Base-by-base conservation (phyloP, 176 grass and related monocot species). In the Rhynchospora pubera region DNA sequence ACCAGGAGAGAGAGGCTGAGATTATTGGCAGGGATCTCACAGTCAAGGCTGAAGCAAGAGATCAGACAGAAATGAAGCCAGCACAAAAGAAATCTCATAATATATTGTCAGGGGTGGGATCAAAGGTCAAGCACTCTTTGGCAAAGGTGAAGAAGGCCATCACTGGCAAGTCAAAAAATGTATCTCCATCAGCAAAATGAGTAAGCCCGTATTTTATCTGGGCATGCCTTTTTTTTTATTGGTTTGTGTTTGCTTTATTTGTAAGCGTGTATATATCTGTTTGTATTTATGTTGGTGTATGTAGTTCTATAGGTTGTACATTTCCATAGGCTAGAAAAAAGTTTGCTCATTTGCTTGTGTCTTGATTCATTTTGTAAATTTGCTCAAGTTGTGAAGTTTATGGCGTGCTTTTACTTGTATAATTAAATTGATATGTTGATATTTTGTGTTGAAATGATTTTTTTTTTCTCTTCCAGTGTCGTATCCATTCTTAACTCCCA, bases 91-190 rank as follows among this genome's bases (percentile, higher is more conserved):
- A 97, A 39, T 81, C 87, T 81, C 88, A 78, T 3, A 89, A 89
- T 63, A 84, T 97, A 63, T 79, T 94, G 74, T 97, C 86, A n/a
- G 90, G 94, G 9, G 90, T 97, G 59, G 86, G 94, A 70, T 94
- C 90, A 42, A 97, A 97, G 77, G 94, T 97, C 45, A 97, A 97
- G 46, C 91, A 90, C 14, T 93, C 93, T 66, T 57, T 97, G 58
- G 90, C 86, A 78, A 97, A 97, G 77, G 94, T 97, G 24, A 97
- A 91, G 80, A 97, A 97, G 83, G 94, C 83, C 60, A 94, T 97
- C 13, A 87, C 87, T 51, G 88, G 91, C 65, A 97, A 97, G 80
- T 87, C 94, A 39, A 89, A 85, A 48, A 85, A 86, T 46, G 90
- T 88, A 65, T 89, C 80, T 59, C 79, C 79, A 53, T 84, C 87